Conservation (phyloP, 805 yeast species). For the Ogataea zsoltii region DNA sequence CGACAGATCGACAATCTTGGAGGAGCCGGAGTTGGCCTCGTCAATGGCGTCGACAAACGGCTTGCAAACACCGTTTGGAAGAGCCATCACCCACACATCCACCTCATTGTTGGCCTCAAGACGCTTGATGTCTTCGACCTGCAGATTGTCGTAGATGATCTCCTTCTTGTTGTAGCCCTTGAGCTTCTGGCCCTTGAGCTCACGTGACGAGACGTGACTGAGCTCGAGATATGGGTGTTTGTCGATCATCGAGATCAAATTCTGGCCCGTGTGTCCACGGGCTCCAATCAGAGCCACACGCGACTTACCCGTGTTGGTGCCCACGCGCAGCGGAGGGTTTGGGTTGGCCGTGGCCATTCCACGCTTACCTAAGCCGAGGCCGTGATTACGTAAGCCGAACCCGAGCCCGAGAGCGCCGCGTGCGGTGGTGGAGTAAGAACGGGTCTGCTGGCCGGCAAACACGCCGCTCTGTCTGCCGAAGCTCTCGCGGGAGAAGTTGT, state of each 20-base stretch:
- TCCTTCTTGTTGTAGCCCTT: constrained; percentile 84
- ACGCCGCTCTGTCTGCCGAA: constrained; percentile 48
- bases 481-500: constrained; percentile 46
- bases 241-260: constrained; percentile 82
- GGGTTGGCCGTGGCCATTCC: constrained; percentile 52
- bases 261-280: constrained; percentile 96
- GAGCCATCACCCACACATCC: constrained; percentile 99
- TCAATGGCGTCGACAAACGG: constrained; percentile 83
- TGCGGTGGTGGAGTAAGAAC: constrained; percentile 32
- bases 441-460: constrained; percentile 45
- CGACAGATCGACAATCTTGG: constrained; percentile 86
- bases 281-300: constrained; percentile 96
- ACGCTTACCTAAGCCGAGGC: constrained; percentile 14
- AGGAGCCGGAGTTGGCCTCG: constrained; percentile 57
- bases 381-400: constrained; percentile 21
- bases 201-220: constrained; percentile 94
- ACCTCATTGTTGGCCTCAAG: constrained; percentile 76
- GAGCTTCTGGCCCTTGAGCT: constrained; percentile 81
- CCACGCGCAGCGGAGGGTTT: constrained; percentile 69
- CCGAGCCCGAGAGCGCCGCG: constrained; percentile 1
- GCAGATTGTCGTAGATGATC: constrained; percentile 80
- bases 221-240: constrained; percentile 85
- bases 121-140: constrained; percentile 78
- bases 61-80: constrained; percentile 95
- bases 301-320: constrained; percentile 60